Evolutionary conservation across 805 yeast genomes (phyloP).

Genomic region (Candida xiaguanensis): DNA sequence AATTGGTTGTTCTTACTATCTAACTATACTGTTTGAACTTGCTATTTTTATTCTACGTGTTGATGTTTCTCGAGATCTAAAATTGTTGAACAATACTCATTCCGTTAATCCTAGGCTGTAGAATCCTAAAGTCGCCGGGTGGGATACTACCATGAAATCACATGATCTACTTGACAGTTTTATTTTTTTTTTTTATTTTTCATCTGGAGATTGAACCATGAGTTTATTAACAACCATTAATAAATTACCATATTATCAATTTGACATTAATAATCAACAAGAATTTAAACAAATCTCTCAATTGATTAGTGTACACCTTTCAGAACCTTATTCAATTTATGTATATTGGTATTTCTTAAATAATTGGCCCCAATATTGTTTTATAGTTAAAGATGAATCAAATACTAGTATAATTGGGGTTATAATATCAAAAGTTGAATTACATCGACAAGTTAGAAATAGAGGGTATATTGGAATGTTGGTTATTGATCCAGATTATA

Average conservation of each 20-base stretch:
- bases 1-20: too few species aligned
- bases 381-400: conserved; percentile 48
- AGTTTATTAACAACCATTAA: conserved; percentile 14
- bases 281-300: conserved; percentile 50
- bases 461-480: conserved; percentile 97
- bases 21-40: too few species aligned
- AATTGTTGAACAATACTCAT: background rate
- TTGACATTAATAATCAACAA: conserved; percentile 19
- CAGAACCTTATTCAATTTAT: conserved; percentile 92
- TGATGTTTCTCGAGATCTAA: background rate
- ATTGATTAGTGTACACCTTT: conserved; percentile 68
- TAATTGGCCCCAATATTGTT: conserved; percentile 86
- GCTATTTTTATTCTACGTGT: too few species aligned
- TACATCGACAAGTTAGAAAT: conserved; percentile 65
- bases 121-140: background rate
- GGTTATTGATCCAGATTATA: conserved; percentile 66
- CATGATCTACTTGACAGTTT: background rate
- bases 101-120: background rate
- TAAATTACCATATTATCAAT: conserved; percentile 19
- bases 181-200: background rate
- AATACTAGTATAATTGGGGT: conserved; percentile 59
- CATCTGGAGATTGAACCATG: conserved; percentile 8
- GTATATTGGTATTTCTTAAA: conserved; percentile 88
- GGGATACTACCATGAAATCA: background rate
- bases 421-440: conserved; percentile 76